A percentile compares a stretch with the other conserved stretches of the same genome.
Conservation (phyloP, 164 flowering plant genomes). For the Platanus orientalis region DNA sequence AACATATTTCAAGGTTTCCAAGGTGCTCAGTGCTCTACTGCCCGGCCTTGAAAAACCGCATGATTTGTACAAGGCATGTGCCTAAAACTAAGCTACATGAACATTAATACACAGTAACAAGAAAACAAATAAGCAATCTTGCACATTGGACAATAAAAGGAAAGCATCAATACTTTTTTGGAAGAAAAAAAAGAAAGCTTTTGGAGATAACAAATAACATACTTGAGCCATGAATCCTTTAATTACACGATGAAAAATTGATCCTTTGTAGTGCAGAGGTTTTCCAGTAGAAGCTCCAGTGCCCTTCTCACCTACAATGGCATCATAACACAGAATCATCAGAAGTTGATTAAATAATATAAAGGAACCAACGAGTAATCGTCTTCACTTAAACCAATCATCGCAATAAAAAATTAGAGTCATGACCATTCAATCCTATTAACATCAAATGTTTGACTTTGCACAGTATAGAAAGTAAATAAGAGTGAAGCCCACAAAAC, state of each 20-base stretch:
- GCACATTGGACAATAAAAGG: no score
- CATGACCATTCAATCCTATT: not conserved
- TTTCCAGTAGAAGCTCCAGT: slow-evolving; percentile 60
- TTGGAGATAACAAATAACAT: slow-evolving; percentile 13
- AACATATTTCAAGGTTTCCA: no score
- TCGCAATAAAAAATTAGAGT: not conserved
- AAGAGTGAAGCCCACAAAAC: not conserved
- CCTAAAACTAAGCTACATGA: not conserved
- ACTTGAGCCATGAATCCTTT: slow-evolving; percentile 90
- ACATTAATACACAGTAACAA: not conserved
- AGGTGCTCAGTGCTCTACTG: no score
- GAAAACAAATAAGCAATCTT: not conserved
- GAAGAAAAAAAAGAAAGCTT: slow-evolving; percentile 2
- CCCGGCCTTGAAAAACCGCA: not conserved
- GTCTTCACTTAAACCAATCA: not conserved
- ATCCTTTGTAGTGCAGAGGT: slow-evolving; percentile 71
- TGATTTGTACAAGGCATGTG: not conserved
- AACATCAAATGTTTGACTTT: not conserved
- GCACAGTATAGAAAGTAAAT: not conserved
- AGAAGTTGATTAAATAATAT: slow-evolving; percentile 1
- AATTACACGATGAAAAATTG: slow-evolving; percentile 70
- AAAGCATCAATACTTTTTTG: not conserved
- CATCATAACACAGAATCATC: slow-evolving; percentile 9
- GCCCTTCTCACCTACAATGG: slow-evolving; percentile 74
- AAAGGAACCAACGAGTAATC: not conserved